Percentiles rank a stretch among this genome's conserved stretches.
Evolutionary conservation across 73 alveolate genomes (phyloP).

Genomic region (Paramecium primaurelia): DNA sequence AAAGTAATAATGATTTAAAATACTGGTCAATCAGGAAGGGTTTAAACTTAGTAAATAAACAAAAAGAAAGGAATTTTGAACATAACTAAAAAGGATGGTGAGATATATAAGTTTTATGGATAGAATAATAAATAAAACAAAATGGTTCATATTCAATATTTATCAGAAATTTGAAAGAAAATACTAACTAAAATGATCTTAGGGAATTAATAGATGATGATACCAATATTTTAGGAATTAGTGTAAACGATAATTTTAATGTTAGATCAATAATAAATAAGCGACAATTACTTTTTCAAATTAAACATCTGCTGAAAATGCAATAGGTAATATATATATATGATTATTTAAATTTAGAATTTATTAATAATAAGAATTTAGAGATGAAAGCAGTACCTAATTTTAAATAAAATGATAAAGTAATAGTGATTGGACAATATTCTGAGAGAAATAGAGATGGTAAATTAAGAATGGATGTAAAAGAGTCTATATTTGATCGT

Average conservation of each 20-base stretch:
- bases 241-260: background rate
- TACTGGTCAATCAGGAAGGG: background rate
- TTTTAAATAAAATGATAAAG: background rate
- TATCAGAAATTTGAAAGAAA: background rate
- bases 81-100: background rate
- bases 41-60: background rate
- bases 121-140: background rate
- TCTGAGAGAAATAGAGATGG: background rate
- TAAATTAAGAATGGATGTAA: background rate
- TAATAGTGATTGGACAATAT: background rate
- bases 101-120: background rate
- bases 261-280: background rate
- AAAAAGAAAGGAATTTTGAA: background rate
- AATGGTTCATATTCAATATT: background rate
- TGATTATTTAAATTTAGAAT: background rate
- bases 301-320: background rate
- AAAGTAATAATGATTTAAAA: background rate
- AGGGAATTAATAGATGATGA: background rate
- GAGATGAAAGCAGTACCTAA: constrained; percentile 7
- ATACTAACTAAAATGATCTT: background rate
- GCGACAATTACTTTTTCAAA: constrained; percentile 21
- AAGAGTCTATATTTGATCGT: constrained; percentile 27
- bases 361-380: background rate
- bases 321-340: background rate
- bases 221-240: background rate